A percentile compares a stretch with the other conserved stretches of the same genome.
Evolutionary conservation across 2,329 filamentous ascomycete species (phyloP).

Genomic region (Botrytis byssoidea): DNA sequence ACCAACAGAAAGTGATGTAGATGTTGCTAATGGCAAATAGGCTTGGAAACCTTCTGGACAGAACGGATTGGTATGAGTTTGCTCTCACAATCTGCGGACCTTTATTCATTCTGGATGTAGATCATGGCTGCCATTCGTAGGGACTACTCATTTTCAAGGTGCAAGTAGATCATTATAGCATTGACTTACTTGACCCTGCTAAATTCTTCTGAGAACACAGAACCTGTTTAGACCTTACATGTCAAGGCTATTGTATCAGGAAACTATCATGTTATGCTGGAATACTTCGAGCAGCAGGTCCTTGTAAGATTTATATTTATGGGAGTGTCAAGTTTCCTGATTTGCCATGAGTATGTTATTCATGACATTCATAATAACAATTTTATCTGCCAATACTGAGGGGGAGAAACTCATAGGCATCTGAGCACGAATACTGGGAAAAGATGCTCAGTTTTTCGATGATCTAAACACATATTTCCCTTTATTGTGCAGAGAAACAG

Average conservation of each 20-base stretch:
- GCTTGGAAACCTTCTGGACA: not conserved
- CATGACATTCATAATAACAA: not conserved
- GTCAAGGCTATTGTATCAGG: not conserved
- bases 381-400: not conserved
- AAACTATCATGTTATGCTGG: not conserved
- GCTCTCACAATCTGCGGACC: not conserved
- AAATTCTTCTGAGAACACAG: not conserved
- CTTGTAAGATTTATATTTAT: not conserved
- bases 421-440: not conserved
- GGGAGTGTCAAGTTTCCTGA: not conserved
- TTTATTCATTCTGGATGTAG: not conserved
- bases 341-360: not conserved
- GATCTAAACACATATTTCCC: not conserved
- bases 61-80: not conserved
- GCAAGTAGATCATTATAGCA: not conserved
- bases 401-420: accelerated
- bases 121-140: not conserved
- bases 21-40: not conserved
- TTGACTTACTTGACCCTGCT: not conserved
- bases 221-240: not conserved
- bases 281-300: not conserved
- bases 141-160: accelerated
- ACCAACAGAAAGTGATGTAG: not conserved
- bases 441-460: not conserved
- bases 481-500: not conserved